Percentiles rank a stretch among this genome's conserved stretches.
phyloP scores from a whole-genome alignment of 2,329 filamentous ascomycete genomes.

The Botrytis medusae region DNA sequence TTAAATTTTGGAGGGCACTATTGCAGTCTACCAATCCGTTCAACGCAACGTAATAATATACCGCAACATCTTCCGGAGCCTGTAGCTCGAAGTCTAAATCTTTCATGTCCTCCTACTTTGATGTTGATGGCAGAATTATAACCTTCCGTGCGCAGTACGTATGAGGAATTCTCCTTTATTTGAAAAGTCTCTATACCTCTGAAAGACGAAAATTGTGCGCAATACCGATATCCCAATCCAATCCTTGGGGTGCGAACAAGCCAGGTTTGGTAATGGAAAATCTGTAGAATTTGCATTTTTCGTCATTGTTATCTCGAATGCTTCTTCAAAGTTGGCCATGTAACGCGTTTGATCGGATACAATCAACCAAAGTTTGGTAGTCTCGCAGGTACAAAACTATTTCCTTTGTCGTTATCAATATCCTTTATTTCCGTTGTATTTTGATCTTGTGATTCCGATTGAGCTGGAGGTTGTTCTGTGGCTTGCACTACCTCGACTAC shows the following conservation, averaged over 20 bases:
- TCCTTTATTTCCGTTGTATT: neutral
- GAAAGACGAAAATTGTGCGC: slow-evolving; percentile 84
- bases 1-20: neutral
- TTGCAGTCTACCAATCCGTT: slow-evolving; percentile 21
- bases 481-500: neutral
- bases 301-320: slow-evolving; percentile 55
- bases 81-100: neutral
- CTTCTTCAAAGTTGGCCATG: neutral
- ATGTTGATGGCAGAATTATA: neutral
- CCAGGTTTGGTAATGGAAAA: slow-evolving; percentile 68
- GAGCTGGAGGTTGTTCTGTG: neutral
- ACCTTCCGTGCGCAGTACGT: neutral
- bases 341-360: neutral
- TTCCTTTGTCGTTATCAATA: slow-evolving; percentile 23
- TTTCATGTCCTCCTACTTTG: neutral
- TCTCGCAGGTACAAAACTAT: slow-evolving; percentile 57
- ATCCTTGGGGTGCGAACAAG: slow-evolving; percentile 72
- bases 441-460: neutral
- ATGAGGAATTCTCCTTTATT: slow-evolving; percentile 64
- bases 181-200: slow-evolving; percentile 67
- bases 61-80: too few relatives aligned
- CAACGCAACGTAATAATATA: neutral
- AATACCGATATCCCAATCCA: slow-evolving; percentile 81
- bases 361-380: slow-evolving; percentile 53
- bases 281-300: slow-evolving; percentile 73